A percentile compares a stretch with the other conserved stretches of the same genome.
Conservation (phyloP, 176 grass and related monocot genomes). For the Tillandsia fasciculata region DNA sequence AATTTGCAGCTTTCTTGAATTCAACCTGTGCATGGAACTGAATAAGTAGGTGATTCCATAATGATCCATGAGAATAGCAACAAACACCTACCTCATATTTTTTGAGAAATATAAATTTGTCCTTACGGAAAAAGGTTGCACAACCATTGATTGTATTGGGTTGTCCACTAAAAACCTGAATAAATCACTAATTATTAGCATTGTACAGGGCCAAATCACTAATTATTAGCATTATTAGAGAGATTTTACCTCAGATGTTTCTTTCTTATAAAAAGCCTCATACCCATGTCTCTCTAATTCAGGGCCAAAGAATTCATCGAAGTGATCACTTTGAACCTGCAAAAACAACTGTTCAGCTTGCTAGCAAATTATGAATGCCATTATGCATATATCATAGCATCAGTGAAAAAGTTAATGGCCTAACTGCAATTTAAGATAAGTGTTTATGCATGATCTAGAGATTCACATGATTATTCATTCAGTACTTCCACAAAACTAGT, state of each 20-base stretch:
- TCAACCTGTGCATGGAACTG: slow-evolving; percentile 58
- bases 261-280: slow-evolving; percentile 96
- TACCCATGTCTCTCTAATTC: slow-evolving; percentile 99
- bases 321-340: slow-evolving; percentile 87
- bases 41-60: slow-evolving; percentile 15
- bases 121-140: slow-evolving; percentile 97
- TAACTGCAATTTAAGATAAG: not conserved
- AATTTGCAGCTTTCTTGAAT: slow-evolving; percentile 99
- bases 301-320: slow-evolving; percentile 85
- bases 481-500: too few relatives aligned
- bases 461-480: not conserved
- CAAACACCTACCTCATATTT: slow-evolving; percentile 85
- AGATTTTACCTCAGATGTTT: slow-evolving; percentile 57
- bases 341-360: slow-evolving; percentile 14
- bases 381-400: too few relatives aligned
- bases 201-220: too few relatives aligned
- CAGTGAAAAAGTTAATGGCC: too few relatives aligned
- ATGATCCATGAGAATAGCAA: not conserved
- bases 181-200: slow-evolving; percentile 2
- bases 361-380: not conserved
- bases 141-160: slow-evolving; percentile 66
- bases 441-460: not conserved
- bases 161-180: slow-evolving; percentile 65
- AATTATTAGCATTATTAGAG: too few relatives aligned
- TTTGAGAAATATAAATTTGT: slow-evolving; percentile 95